Conservation (phyloP, 2,329 filamentous ascomycete species). For the Aspergillus sp. region DNA sequence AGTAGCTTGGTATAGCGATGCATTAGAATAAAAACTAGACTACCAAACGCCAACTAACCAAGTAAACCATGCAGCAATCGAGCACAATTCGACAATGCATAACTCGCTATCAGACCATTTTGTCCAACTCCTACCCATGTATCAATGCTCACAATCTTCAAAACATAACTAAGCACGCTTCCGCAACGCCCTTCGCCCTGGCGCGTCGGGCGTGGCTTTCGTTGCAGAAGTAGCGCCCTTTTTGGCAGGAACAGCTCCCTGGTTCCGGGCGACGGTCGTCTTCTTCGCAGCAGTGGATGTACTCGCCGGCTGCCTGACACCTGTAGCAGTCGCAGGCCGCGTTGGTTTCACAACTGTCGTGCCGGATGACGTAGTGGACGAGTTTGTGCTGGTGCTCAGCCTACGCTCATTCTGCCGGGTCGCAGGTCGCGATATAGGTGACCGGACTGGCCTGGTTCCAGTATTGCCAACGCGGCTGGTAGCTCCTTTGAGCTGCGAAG, state of each 20-base stretch:
- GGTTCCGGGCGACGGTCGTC: slow-evolving; percentile 17
- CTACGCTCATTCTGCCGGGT: slow-evolving; percentile 32
- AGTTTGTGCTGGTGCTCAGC: slow-evolving; percentile 24
- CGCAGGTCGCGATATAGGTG: slow-evolving; percentile 25
- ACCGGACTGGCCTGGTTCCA: slow-evolving; percentile 18
- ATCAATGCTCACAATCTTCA: too few relatives aligned
- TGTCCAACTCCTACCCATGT: too few relatives aligned
- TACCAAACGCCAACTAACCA: too few relatives aligned
- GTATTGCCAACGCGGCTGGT: slow-evolving; percentile 21
- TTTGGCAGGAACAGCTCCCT: slow-evolving; percentile 7
- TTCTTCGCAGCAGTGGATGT: slow-evolving; percentile 25
- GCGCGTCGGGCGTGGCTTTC: slow-evolving; percentile 1
- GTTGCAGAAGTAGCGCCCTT: slow-evolving; percentile 24
- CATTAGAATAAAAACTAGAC: too few relatives aligned
- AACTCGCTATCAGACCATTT: too few relatives aligned
- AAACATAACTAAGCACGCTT: slow-evolving; percentile 25
- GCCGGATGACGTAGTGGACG: slow-evolving; percentile 29
- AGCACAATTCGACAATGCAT: too few relatives aligned
- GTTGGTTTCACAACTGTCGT: slow-evolving; percentile 29
- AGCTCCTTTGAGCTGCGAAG: slow-evolving; percentile 22
- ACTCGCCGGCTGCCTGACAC: slow-evolving; percentile 21
- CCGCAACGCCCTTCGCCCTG: slow-evolving; percentile 30
- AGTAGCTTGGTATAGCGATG: too few relatives aligned
- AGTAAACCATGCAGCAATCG: too few relatives aligned
- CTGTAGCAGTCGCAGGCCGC: slow-evolving; percentile 18